phyloP scores from a whole-genome alignment of 495 filamentous ascomycete genomes.

The Hypomontagnella submonticulosa region DNA sequence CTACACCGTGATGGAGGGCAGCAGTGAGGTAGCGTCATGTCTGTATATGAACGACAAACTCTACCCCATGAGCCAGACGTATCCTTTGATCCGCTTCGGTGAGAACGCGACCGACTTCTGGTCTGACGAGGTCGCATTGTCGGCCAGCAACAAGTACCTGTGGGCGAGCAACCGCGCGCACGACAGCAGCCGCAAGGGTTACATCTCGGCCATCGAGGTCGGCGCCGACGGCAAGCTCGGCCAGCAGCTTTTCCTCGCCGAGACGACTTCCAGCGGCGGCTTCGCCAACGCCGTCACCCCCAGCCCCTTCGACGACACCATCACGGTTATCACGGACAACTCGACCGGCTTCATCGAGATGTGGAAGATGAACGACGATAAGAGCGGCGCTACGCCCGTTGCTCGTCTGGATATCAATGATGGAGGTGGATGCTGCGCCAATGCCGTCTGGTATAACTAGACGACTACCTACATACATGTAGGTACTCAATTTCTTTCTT shows the following conservation, averaged over 20 bases:
- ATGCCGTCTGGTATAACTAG: slow-evolving; percentile 48
- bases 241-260: slow-evolving; percentile 44
- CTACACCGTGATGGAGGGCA: slow-evolving; percentile 49
- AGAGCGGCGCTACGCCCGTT: slow-evolving; percentile 33
- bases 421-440: slow-evolving; percentile 51
- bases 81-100: slow-evolving; percentile 20
- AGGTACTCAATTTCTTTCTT: neutral
- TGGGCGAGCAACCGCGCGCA: slow-evolving; percentile 51
- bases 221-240: slow-evolving; percentile 41
- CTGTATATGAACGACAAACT: slow-evolving; percentile 12
- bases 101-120: slow-evolving; percentile 43
- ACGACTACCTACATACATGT: neutral
- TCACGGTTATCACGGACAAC: slow-evolving; percentile 50
- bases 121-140: slow-evolving; percentile 54
- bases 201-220: slow-evolving; percentile 49
- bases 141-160: slow-evolving; percentile 45
- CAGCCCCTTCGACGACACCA: slow-evolving; percentile 48
- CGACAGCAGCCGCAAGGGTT: slow-evolving; percentile 37
- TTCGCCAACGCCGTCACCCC: slow-evolving; percentile 49
- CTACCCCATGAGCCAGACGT: slow-evolving; percentile 10
- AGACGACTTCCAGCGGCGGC: slow-evolving; percentile 50
- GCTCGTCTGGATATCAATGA: slow-evolving; percentile 48
- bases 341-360: slow-evolving; percentile 52
- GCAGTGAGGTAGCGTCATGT: slow-evolving; percentile 39
- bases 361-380: slow-evolving; percentile 45